Evolutionary conservation across 352 stramenopile species (phyloP).

Genomic region (Phytopythium chamaehyphon): DNA sequence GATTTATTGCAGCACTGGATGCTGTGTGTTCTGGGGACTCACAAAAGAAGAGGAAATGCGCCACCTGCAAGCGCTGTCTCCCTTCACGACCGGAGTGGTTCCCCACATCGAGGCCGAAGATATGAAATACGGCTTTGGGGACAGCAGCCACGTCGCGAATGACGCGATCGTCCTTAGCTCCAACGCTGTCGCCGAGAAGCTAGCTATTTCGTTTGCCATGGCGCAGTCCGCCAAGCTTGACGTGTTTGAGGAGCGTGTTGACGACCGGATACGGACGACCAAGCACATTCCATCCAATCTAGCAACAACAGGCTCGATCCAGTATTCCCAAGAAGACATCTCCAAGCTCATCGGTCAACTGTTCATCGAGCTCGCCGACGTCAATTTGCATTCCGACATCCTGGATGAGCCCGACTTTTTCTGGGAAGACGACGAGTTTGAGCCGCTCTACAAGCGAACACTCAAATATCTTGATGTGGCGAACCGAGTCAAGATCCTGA

Average conservation of each 20-base stretch:
- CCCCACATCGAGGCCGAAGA: conserved; percentile 53
- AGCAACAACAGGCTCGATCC: conserved; percentile 79
- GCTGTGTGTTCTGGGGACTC: conserved; percentile 68
- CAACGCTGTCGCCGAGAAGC: conserved; percentile 74
- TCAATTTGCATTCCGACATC: conserved; percentile 94
- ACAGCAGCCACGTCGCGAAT: conserved; percentile 52
- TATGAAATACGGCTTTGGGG: conserved; percentile 61
- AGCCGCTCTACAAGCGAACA: conserved; percentile 89
- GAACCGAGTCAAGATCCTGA: conserved; percentile 90
- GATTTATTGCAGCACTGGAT: conserved; percentile 48
- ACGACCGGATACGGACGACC: conserved; percentile 77
- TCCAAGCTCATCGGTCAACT: conserved; percentile 89
- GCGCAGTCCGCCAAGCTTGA: conserved; percentile 90
- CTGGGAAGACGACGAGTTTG: conserved; percentile 90
- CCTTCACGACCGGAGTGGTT: conserved; percentile 45
- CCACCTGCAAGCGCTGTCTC: conserved; percentile 41
- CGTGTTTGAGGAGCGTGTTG: conserved; percentile 89
- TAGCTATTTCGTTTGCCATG: conserved; percentile 90
- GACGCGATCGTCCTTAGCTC: conserved; percentile 81
- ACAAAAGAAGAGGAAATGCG: conserved; percentile 46
- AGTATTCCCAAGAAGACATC: conserved; percentile 88
- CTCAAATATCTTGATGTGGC: conserved; percentile 91
- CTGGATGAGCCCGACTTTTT: conserved; percentile 92
- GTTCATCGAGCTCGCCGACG: conserved; percentile 83
- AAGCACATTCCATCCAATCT: conserved; percentile 87